Base-by-base conservation (phyloP, 495 filamentous ascomycete species). In the Amorphotheca resinae region DNA sequence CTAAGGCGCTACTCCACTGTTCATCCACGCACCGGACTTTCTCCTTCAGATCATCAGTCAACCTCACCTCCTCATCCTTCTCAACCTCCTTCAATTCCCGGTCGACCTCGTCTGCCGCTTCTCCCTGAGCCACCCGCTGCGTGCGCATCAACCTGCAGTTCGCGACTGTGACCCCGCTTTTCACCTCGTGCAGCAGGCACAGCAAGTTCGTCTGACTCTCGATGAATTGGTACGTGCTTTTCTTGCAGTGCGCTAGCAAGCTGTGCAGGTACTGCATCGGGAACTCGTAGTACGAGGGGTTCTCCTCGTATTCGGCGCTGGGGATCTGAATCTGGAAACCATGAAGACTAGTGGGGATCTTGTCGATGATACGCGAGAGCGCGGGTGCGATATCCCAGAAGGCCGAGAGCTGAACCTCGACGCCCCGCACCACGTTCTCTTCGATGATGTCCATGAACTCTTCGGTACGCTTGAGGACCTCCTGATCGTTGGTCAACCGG, bases 321-420 rank as follows among this genome's bases (percentile, higher is more conserved):
- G 91, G 91, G 38, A 98, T 73, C 59, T 82, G 80, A 40, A 77
- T 72, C 8, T 59, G 49, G 42, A 85, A 71, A 9, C 37, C 33
- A 2, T 11, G 20, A 15, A 26, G 32, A 5, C 11, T 14, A 17
- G 28, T 23, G 0, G 87, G 88, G 12, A 95, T 74, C 52, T 81
- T 82, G 51, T 91, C 80, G 4, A 88, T 72, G 16, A 95, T 60
- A 1, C 76, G 70, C 8, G 79, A 67, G 0, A 98, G 71, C 1
- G 76, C 70, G 1, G 93, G 93, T 0, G 87, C 91, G 50, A 96
- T 93, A 54, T 98, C 93, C 91, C 91, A 98, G 64, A 95, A 98
- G 2, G 87, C 87, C 12, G 77, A 82, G 0, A 95, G 72, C 59
- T 95, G 93, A 22, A 82, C 72, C 57, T 95, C 89, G 12, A 96